Base-by-base conservation (phyloP, 2,329 filamentous ascomycete species). In the Tolypocladium endophyticum region DNA sequence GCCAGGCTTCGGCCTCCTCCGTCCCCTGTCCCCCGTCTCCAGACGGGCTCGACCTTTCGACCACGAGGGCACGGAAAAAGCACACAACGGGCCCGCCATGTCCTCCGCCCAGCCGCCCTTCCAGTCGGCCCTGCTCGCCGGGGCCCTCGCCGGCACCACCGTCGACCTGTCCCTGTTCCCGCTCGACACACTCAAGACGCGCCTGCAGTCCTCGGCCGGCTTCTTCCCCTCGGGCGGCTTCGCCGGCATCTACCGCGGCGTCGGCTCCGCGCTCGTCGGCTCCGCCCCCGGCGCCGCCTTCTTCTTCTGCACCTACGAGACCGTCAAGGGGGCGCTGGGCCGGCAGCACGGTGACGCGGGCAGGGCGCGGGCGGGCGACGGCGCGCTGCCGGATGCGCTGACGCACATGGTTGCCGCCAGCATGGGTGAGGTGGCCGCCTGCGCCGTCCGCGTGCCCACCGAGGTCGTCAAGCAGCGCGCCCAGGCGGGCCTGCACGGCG, bases 171-270 rank as follows among this genome's bases (percentile, higher is more conserved):
- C 92, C 59, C 90, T 99, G 71, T 99, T 90, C 79, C 94, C 94
- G 0, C 91, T 99, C 80, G 95, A 99, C 82, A 99, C 94, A 0
- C 87, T 99, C 71, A 99, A 99, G 78, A 99, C 95, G 52, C 92
- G 94, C 20, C 90, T 99, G 8, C 94, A 99, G 78, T 91, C 92
- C 64, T 83, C 83, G 55, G 73, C 81, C 60, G 86, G 88, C 72
- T 92, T 96, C 79, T 85, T 90, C 70, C 81, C 88, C 59, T 87
- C 87, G 3, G 93, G 94, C 71, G 93, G 93, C 69, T 92, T 97
- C 81, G 83, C 82, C 56, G 92, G 93, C 62, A 90, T 97, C 68
- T 99, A 99, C 79, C 88, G 90, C 54, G 94, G 94, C 71, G 86
- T 99, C 20, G 94, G 93, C 56, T 90, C 86, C 60, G 92, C 92